Conservation (phyloP, 2,329 filamentous ascomycete genomes). For the Aspergillus sp. region DNA sequence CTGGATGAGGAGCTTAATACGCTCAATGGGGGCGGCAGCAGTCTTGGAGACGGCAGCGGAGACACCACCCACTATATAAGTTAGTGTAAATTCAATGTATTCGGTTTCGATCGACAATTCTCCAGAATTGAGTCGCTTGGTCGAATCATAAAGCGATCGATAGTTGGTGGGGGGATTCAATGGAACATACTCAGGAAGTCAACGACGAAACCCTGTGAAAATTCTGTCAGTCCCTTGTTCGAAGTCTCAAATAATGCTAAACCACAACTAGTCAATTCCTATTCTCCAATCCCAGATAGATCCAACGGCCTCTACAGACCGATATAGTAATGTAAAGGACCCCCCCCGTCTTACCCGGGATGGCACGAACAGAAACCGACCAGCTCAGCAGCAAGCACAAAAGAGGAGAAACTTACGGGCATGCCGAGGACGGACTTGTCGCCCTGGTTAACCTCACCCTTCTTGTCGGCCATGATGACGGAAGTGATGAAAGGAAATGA, state of each 20-base stretch:
- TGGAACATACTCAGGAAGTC: slow-evolving; percentile 93
- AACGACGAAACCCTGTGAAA: slow-evolving; percentile 75
- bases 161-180: slow-evolving; percentile 1
- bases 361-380: slow-evolving; percentile 8
- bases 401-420: slow-evolving; percentile 34
- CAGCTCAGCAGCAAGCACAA: slow-evolving; percentile 8
- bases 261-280: slow-evolving; percentile 2
- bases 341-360: not conserved
- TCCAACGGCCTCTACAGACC: not conserved
- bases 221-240: slow-evolving; percentile 23
- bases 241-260: not conserved
- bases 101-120: not conserved
- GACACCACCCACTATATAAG: slow-evolving; percentile 88
- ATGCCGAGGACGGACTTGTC: slow-evolving; percentile 52
- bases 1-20: slow-evolving; percentile 99
- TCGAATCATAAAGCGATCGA: slow-evolving; percentile 3
- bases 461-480: slow-evolving; percentile 36
- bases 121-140: slow-evolving; percentile 5
- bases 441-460: slow-evolving; percentile 43
- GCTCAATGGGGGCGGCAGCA: slow-evolving; percentile 98
- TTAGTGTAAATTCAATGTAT: slow-evolving; percentile 33
- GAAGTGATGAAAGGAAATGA: slow-evolving; percentile 35
- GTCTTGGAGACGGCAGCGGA: slow-evolving; percentile 99
- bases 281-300: slow-evolving; percentile 5
- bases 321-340: not conserved